phyloP scores from a whole-genome alignment of 2,329 filamentous ascomycete species.

The Amauroascus verrucosus region DNA sequence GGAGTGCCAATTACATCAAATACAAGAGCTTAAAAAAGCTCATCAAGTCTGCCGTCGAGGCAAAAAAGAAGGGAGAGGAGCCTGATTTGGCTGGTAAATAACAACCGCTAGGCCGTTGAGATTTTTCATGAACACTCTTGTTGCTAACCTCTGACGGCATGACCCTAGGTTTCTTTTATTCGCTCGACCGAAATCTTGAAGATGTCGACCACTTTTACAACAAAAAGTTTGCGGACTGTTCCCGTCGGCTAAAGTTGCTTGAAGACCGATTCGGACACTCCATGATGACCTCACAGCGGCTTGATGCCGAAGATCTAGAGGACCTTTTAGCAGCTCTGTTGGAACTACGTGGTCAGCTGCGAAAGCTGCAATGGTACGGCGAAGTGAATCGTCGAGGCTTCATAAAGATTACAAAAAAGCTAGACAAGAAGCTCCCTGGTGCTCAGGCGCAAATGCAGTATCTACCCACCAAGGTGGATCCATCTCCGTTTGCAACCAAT shows the following conservation, averaged over 20 bases:
- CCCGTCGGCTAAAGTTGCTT: conserved; percentile 72
- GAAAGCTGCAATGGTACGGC: conserved; percentile 94
- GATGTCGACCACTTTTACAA: conserved; percentile 96
- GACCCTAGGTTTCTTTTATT: conserved; percentile 86
- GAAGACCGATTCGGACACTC: conserved; percentile 76
- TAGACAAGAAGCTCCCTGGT: conserved; percentile 83
- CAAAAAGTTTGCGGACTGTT: conserved; percentile 79
- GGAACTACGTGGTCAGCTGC: conserved; percentile 73
- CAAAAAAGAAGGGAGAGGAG: conserved; percentile 58
- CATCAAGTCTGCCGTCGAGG: conserved; percentile 65
- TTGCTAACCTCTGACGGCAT: not conserved
- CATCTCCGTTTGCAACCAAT: conserved; percentile 76
- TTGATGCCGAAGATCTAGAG: conserved; percentile 82
- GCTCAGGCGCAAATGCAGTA: conserved; percentile 74
- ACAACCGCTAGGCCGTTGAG: not conserved
- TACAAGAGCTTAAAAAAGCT: conserved; percentile 70
- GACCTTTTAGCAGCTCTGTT: conserved; percentile 84
- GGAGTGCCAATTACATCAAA: conserved; percentile 42
- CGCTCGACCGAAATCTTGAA: conserved; percentile 91
- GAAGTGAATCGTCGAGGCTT: conserved; percentile 94
- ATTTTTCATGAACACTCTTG: not conserved
- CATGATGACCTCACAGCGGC: conserved; percentile 56
- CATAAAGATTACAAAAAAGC: conserved; percentile 96
- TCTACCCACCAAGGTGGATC: conserved; percentile 80
- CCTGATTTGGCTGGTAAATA: conserved; percentile 85